Evolutionary conservation across 345 rosid species (phyloP).

Genomic region (Rhizophora apiculata): DNA sequence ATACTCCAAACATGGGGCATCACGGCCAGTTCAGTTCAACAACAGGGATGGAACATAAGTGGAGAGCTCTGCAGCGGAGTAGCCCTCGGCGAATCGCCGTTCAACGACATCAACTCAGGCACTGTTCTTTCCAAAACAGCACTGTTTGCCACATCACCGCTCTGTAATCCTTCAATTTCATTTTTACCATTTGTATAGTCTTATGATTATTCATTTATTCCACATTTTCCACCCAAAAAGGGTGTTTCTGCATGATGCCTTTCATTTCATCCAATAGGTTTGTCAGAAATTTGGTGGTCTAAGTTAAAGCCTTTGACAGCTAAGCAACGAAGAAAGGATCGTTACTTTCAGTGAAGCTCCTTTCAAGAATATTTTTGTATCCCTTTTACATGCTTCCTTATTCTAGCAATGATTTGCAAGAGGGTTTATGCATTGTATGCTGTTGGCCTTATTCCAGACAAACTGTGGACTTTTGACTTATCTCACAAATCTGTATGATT

Average conservation of each 20-base stretch:
- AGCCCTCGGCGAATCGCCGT: conserved; percentile 27
- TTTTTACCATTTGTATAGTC: too few species aligned
- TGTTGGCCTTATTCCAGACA: conserved; percentile 42
- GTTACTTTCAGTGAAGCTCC: background rate
- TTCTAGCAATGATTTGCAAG: conserved; percentile 22
- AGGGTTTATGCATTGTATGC: conserved; percentile 33
- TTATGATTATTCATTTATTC: conserved; percentile 10
- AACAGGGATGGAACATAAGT: conserved; percentile 42
- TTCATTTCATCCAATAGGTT: too few species aligned
- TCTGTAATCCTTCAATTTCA: too few species aligned
- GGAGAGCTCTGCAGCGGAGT: conserved; percentile 31
- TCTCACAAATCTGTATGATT: conserved; percentile 42
- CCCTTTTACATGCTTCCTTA: too few species aligned
- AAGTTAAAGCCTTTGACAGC: too few species aligned
- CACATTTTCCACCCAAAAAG: too few species aligned
- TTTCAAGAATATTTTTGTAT: background rate
- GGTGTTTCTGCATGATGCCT: too few species aligned
- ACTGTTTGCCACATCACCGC: too few species aligned
- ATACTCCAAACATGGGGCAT: conserved; percentile 46
- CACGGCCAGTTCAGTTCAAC: conserved; percentile 10
- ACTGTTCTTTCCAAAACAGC: background rate
- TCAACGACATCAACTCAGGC: conserved; percentile 38
- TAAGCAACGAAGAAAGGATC: background rate
- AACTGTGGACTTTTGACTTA: conserved; percentile 43
- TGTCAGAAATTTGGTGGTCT: too few species aligned